Conservation (phyloP, 768 basidiomycete species). For the Panus rudis region DNA sequence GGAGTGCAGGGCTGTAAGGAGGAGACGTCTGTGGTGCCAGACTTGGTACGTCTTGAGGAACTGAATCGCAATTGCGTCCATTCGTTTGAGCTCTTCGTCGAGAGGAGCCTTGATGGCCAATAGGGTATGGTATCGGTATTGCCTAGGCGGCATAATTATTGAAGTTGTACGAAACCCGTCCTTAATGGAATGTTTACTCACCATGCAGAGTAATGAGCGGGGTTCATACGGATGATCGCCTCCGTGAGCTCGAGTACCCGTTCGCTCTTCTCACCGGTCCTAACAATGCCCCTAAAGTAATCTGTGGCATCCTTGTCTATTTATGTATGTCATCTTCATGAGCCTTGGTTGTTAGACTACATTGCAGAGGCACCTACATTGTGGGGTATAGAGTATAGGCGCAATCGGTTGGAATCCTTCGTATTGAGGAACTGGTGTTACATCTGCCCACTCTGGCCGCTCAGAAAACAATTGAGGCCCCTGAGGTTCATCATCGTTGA, state of each 20-base stretch:
- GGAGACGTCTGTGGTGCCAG: slow-evolving; percentile 86
- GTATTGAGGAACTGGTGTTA: slow-evolving; percentile 73
- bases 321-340: too few species aligned
- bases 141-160: slow-evolving; percentile 44
- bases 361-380: too few species aligned
- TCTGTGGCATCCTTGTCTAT: slow-evolving; percentile 89
- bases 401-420: slow-evolving; percentile 76
- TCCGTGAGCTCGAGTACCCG: slow-evolving; percentile 87
- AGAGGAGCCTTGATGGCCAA: slow-evolving; percentile 60
- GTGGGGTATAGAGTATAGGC: slow-evolving; percentile 83
- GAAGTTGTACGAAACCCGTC: neutral
- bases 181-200: slow-evolving; percentile 29
- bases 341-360: too few species aligned
- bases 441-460: slow-evolving; percentile 72
- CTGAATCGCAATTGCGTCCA: slow-evolving; percentile 80
- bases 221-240: slow-evolving; percentile 82
- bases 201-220: slow-evolving; percentile 97
- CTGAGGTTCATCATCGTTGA: slow-evolving; percentile 4
- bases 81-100: slow-evolving; percentile 70
- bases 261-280: slow-evolving; percentile 67
- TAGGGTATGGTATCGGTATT: slow-evolving; percentile 89
- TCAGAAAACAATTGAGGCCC: slow-evolving; percentile 42
- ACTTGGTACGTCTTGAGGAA: slow-evolving; percentile 97
- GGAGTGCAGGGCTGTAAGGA: slow-evolving; percentile 50
- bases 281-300: slow-evolving; percentile 84